Base-by-base conservation (phyloP, 169 alveolate genomes). In the Besnoitia besnoiti region DNA sequence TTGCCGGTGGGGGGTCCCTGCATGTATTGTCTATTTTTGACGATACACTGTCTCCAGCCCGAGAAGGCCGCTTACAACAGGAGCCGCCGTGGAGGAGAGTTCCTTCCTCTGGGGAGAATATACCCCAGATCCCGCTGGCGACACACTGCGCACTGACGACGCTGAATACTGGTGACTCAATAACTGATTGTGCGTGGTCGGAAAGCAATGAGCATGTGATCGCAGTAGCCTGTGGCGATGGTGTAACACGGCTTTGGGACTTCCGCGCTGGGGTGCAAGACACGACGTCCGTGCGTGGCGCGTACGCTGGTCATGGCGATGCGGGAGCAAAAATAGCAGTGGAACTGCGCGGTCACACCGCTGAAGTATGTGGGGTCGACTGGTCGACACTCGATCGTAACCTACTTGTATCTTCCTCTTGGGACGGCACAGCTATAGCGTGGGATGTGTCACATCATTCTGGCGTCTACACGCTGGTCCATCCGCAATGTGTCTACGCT, bases 401-500 rank as follows among this genome's bases (percentile, higher is more conserved):
- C 37, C 24, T 92, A n/a, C 49, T 92, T 51, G 7, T 75, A 0
- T 92, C 95, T 39, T 5, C 90, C 88, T 95, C 90, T 91, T 84
- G 92, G 82, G 95, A 92, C 62, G 87, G 91, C 42, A 47, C 91
- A 77, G 50, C 93, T 73, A 76, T 47, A 35, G 50, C 87, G n/a
- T 87, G 95, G 93, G 93, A 85, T 49, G 16, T 92, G 47, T 90
- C 46, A 90, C 89, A n/a, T 33, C 35, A 33, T 21, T 8, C 30
- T 8, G 12, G 85, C 35, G 24, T 77, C 30, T 77, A 73, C 47
- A 80, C 21, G 14, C 93, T 90, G 55, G 80, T 27, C 39, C 93
- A 90, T 39, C 47, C 61, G 21, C 62, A 77, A 35, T 75, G 90
- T n/a, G 62, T 30, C 3, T 37, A 46, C 8, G 84, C 93, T 16